These are phyloP conservation scores for Globisporangium okanoganense DNA, from an alignment of 352 stramenopile species.

Conservation along the genomic window DNA sequence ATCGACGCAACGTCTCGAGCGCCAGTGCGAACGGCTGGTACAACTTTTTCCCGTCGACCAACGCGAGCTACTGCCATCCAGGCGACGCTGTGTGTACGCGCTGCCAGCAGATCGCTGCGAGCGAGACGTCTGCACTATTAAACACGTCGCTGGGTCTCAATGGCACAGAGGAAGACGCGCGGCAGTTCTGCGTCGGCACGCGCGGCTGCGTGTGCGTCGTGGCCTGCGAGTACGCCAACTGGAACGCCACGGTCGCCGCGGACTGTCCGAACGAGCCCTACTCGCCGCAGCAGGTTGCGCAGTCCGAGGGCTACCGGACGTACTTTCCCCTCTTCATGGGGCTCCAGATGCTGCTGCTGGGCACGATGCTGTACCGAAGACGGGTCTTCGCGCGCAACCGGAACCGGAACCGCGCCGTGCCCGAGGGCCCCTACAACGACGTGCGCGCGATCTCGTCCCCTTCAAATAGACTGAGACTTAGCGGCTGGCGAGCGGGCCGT, in stretches of 20 bases:
- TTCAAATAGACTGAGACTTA: slow-evolving; percentile 60
- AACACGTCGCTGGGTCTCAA: slow-evolving; percentile 31
- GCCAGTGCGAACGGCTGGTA: slow-evolving; percentile 32
- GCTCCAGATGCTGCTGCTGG: slow-evolving; percentile 58
- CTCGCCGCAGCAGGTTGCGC: slow-evolving; percentile 14
- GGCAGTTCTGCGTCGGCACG: slow-evolving; percentile 51
- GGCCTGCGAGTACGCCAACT: slow-evolving; percentile 47
- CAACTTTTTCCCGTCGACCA: slow-evolving; percentile 64
- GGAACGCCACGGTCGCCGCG: slow-evolving; percentile 43
- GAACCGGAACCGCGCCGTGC: slow-evolving; percentile 7
- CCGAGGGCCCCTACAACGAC: slow-evolving; percentile 70
- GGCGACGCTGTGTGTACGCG: slow-evolving; percentile 46
- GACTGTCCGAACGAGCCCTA: slow-evolving; percentile 32
- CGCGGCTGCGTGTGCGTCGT: slow-evolving; percentile 66
- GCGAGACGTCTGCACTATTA: slow-evolving; percentile 14
- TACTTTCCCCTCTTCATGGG: slow-evolving; percentile 67
- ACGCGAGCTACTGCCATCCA: slow-evolving; percentile 61
- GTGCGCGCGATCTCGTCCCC: slow-evolving; percentile 61
- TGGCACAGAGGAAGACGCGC: slow-evolving; percentile 26
- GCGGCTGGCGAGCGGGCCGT: slow-evolving; percentile 54
- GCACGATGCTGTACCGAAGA: slow-evolving; percentile 56
- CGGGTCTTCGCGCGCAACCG: slow-evolving; percentile 30
- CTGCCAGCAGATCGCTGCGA: slow-evolving; percentile 32
- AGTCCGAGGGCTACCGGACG: slow-evolving; percentile 40
- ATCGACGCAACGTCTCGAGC: slow-evolving; percentile 42